These are phyloP conservation scores for Candida ovalis DNA, from an alignment of 805 yeast genomes.

Conservation along the genomic window DNA sequence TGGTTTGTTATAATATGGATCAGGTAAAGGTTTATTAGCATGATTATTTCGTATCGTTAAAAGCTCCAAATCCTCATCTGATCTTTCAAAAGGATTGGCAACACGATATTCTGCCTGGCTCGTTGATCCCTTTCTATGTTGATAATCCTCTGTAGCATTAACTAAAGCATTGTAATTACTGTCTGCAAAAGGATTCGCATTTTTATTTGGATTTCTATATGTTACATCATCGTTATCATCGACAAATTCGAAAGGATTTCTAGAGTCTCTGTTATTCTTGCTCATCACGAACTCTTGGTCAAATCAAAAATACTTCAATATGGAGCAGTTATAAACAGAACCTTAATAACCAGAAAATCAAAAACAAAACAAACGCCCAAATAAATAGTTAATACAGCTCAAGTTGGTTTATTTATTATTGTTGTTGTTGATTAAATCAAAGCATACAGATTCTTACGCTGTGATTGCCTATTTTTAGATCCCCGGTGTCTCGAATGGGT, in stretches of 20 bases:
- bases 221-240: background rate
- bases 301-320: no score
- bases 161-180: background rate
- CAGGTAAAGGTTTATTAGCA: background rate
- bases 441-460: no score
- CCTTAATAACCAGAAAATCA: no score
- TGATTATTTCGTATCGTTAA: background rate
- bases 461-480: background rate
- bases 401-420: no score
- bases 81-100: background rate
- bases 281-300: background rate
- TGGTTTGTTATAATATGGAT: background rate
- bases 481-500: background rate
- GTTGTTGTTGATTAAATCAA: no score
- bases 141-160: background rate
- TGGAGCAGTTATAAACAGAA: no score
- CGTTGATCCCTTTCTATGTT: background rate
- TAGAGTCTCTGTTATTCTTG: background rate
- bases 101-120: background rate
- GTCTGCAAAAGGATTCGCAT: background rate
- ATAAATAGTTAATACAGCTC: no score
- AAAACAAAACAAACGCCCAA: no score
- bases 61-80: background rate
- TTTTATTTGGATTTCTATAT: background rate
- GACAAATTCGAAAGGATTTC: background rate